A percentile compares a stretch with the other conserved stretches of the same genome.
phyloP scores from a whole-genome alignment of 129 eudicot genomes.

The Kitagawia praeruptora region DNA sequence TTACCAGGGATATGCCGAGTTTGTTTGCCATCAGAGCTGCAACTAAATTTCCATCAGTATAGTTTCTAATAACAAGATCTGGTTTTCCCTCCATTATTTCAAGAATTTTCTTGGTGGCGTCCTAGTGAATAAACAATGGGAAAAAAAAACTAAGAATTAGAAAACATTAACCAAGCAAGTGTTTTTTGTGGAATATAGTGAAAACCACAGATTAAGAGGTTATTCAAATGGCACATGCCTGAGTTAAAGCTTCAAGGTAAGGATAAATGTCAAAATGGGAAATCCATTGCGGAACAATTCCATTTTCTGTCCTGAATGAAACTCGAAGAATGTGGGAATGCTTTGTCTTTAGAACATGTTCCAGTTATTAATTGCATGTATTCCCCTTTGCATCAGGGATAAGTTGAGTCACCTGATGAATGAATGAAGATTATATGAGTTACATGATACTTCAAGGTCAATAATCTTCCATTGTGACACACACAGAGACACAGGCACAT shows the following conservation, averaged over 20 bases:
- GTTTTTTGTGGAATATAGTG: too few species aligned
- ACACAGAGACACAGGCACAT: neutral
- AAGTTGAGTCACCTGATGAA: conserved; percentile 70
- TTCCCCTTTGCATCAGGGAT: conserved; percentile 95
- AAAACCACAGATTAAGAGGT: too few species aligned
- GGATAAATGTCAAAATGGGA: conserved; percentile 95
- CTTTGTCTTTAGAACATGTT: conserved; percentile 67
- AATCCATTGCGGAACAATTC: conserved; percentile 72
- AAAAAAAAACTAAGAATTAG: too few species aligned
- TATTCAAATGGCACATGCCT: too few species aligned
- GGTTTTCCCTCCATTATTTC: too few species aligned
- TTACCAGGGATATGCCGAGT: too few species aligned
- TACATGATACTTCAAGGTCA: neutral
- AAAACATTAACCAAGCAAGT: too few species aligned
- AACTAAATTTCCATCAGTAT: too few species aligned
- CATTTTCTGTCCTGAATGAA: conserved; percentile 76
- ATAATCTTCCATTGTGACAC: neutral
- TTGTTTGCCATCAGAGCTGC: too few species aligned
- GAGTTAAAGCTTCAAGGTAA: conserved; percentile 73
- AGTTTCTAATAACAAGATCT: too few species aligned
- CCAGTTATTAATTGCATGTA: conserved; percentile 64
- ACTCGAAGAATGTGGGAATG: conserved; percentile 84
- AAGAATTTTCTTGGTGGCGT: too few species aligned
- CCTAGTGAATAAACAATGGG: too few species aligned
- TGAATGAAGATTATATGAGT: neutral